Evolutionary conservation across 2,329 filamentous ascomycete genomes (phyloP), one percentile per base, ranked within the genome.

Genomic region (Malbranchea zuffiana): DNA sequence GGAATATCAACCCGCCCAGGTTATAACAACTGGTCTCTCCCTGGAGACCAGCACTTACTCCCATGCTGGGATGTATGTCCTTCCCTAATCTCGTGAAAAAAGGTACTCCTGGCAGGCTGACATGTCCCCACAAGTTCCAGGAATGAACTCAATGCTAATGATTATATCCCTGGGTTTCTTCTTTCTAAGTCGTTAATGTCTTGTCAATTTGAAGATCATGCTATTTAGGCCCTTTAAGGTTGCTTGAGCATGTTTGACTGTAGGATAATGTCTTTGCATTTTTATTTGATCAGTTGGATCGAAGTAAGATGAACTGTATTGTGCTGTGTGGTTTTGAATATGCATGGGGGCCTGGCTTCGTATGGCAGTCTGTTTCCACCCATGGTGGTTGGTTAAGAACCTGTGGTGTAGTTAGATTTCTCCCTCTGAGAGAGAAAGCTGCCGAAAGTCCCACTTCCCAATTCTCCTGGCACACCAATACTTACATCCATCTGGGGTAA

Each of bases 381-480:
- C 41, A 35, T 44, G 37, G 20, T 37, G 37, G 30, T 37, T 44
- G 7, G 44, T 46, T 16, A 46, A 21, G 13, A 44, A 28, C n/a
- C 44, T 42, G n/a, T 35, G 26, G 13, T 38, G 32, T 10, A 25
- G 32, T 16, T 12, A 18, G 2, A 28, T 34, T 17, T 27, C 13
- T 35, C 11, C 7, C 17, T 34, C 3, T 44, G 42, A 5, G 31
- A 39, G 8, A 46, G 36, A 29, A 39, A 46, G 17, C 44, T 42
- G 5, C 44, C 44, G 10, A 43, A n/a, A 2, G 44, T 46, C 12
- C 41, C 41, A 20, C 32, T 39, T 4, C 41, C 37, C 6, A 16
- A 2, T 27, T 44, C 38, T 15, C 32, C 38, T 15, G 15, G 8
- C 3, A 42, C 32, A 11, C 34, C 41, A 39, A 45, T 34, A 11